A percentile compares a stretch with the other conserved stretches of the same genome.
Evolutionary conservation across 495 filamentous ascomycete genomes (phyloP).

Genomic region (Hyaloscypha finlandica): DNA sequence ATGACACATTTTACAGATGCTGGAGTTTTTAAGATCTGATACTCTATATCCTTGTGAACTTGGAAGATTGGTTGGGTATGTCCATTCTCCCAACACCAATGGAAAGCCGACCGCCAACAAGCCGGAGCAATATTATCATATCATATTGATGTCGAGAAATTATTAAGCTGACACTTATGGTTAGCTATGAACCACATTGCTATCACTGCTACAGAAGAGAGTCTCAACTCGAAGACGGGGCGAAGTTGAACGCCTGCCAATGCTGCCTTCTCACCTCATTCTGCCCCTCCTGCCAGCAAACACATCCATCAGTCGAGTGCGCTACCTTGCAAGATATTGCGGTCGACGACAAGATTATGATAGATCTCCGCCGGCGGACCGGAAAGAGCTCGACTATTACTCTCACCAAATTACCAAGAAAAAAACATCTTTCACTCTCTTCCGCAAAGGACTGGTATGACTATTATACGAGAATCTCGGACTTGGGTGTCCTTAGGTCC

Average conservation of each 20-base stretch:
- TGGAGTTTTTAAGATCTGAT: constrained; percentile 5
- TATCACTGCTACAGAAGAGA: constrained; percentile 21
- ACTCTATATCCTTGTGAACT: constrained; percentile 17
- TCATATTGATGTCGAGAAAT: constrained; percentile 15
- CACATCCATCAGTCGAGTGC: constrained; percentile 13
- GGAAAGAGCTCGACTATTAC: constrained; percentile 9
- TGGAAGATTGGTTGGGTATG: constrained; percentile 19
- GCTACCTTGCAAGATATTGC: constrained; percentile 16
- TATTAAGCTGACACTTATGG: not conserved
- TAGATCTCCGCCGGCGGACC: constrained; percentile 4
- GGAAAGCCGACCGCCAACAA: constrained; percentile 5
- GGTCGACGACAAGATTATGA: constrained; percentile 9
- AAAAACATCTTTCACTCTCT: constrained; percentile 18
- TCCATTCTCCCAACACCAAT: constrained; percentile 4
- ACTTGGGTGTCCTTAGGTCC: constrained; percentile 2
- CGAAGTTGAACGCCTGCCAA: constrained; percentile 12
- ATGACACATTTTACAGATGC: constrained; percentile 12
- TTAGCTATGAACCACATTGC: constrained; percentile 18
- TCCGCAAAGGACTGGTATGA: constrained; percentile 17
- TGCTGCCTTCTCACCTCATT: constrained; percentile 16
- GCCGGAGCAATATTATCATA: constrained; percentile 7
- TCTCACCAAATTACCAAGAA: constrained; percentile 12
- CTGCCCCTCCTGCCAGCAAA: constrained; percentile 18
- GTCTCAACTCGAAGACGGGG: constrained; percentile 4
- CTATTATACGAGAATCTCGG: constrained; percentile 19